Evolutionary conservation across 345 rosid genomes (phyloP).

Genomic region (Salix brachista): DNA sequence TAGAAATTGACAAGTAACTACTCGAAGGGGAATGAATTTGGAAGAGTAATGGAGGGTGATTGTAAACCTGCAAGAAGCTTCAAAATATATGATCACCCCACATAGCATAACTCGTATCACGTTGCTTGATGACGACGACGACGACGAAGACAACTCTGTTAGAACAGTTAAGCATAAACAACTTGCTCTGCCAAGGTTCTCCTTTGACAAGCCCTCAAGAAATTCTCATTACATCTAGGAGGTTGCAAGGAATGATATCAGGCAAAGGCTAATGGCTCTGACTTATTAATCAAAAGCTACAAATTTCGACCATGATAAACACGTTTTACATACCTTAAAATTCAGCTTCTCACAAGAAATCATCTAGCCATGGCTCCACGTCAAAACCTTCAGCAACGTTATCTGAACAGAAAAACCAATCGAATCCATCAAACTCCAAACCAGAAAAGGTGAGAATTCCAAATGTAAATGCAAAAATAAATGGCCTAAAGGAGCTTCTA

Average conservation of each 20-base stretch:
- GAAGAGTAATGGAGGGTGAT: too few relatives aligned
- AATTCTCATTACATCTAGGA: constrained; percentile 35
- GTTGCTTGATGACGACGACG: too few relatives aligned
- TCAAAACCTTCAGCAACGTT: constrained; percentile 18
- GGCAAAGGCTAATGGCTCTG: constrained; percentile 46
- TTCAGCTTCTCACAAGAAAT: constrained; percentile 41
- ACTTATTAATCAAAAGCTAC: constrained; percentile 34
- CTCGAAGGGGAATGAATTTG: too few relatives aligned
- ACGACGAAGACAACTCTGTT: too few relatives aligned
- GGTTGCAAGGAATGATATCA: constrained; percentile 42
- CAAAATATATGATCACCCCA: too few relatives aligned
- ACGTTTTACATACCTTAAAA: constrained; percentile 16
- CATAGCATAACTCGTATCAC: too few relatives aligned
- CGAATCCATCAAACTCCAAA: constrained; percentile 35
- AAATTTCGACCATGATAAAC: constrained; percentile 22
- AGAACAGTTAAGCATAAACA: constrained; percentile 25
- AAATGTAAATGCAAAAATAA: constrained; percentile 76
- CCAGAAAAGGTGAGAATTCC: constrained; percentile 67
- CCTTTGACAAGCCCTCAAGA: constrained; percentile 44
- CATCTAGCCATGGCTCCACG: constrained; percentile 27
- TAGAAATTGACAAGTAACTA: too few relatives aligned
- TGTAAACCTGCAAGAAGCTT: too few relatives aligned
- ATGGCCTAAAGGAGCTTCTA: constrained; percentile 78
- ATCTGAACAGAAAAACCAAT: constrained; percentile 28
- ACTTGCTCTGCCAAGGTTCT: constrained; percentile 43